A percentile compares a stretch with the other conserved stretches of the same genome.
Conservation (phyloP, 2,329 filamentous ascomycete genomes). For the Rosellinia necatrix region DNA sequence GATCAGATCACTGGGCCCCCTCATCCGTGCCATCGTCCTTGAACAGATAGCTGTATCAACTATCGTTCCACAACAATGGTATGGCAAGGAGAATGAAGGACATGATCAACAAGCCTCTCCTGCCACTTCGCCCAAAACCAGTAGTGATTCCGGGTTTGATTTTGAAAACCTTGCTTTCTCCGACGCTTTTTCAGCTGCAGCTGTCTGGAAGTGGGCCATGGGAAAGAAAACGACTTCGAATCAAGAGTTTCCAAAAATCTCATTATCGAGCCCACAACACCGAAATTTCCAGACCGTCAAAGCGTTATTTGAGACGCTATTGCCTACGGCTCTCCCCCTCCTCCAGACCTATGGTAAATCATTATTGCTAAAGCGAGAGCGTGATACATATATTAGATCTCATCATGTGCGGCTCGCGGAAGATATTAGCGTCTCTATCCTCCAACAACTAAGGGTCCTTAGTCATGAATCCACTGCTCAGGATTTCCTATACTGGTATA, state of each 20-base stretch:
- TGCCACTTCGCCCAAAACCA: constrained; percentile 15
- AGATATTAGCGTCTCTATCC: constrained; percentile 71
- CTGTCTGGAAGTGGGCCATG: constrained; percentile 33
- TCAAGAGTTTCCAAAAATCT: constrained; percentile 31
- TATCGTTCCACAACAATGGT: constrained; percentile 72
- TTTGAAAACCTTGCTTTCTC: constrained; percentile 38
- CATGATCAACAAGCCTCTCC: constrained; percentile 26
- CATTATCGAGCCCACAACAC: constrained; percentile 48
- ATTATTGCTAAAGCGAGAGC: constrained; percentile 73
- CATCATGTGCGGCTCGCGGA: constrained; percentile 62
- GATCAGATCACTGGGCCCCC: constrained; percentile 73
- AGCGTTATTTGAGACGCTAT: constrained; percentile 76
- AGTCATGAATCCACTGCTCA: constrained; percentile 56
- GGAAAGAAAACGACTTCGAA: constrained; percentile 24
- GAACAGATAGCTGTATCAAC: constrained; percentile 80
- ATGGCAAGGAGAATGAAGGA: constrained; percentile 37
- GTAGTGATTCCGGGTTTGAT: constrained; percentile 23
- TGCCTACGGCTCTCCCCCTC: constrained; percentile 80
- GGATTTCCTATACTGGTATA: constrained; percentile 80
- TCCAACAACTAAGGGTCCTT: constrained; percentile 65
- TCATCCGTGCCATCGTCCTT: constrained; percentile 80
- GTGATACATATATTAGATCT: constrained; percentile 63
- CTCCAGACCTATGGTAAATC: constrained; percentile 85
- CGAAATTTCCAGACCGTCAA: constrained; percentile 80
- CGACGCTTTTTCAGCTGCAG: constrained; percentile 33